Percentiles rank a stretch among this genome's conserved stretches.
Conservation (phyloP, 345 rosid genomes). For the Eucalyptus camaldulensis region DNA sequence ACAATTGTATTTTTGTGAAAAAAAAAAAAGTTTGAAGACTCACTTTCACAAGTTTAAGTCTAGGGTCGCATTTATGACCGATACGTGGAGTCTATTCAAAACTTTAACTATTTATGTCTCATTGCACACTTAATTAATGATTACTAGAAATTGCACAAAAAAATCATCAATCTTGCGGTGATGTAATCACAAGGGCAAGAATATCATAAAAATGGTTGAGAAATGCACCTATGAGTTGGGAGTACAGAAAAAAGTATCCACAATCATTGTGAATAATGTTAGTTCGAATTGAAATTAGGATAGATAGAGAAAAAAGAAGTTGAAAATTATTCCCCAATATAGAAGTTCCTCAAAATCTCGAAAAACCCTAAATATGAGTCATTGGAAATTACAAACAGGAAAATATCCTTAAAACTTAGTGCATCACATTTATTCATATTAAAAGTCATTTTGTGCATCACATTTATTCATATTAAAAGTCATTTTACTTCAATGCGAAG, state of each 20-base stretch:
- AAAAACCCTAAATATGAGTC: neutral
- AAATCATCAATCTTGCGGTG: too few species aligned
- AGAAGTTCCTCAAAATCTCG: neutral
- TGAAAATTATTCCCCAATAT: neutral
- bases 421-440: neutral
- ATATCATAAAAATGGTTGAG: too few species aligned
- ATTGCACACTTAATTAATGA: fast-evolving
- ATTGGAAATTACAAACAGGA: neutral
- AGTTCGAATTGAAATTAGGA: neutral
- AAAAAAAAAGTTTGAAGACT: too few species aligned
- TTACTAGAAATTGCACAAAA: fast-evolving
- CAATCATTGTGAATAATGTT: too few species aligned
- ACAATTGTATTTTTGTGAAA: too few species aligned
- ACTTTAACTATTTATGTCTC: too few species aligned
- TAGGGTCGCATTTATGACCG: fast-evolving
- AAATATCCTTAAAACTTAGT: neutral
- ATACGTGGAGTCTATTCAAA: too few species aligned
- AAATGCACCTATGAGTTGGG: too few species aligned
- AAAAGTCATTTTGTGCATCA: neutral
- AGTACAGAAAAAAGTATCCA: too few species aligned
- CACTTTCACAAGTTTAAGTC: too few species aligned
- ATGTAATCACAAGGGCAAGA: too few species aligned
- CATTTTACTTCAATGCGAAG: neutral
- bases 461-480: too few species aligned
- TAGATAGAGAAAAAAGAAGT: neutral